Evolutionary conservation across 805 yeast genomes (phyloP).

Genomic region (Candida arabinofermentans): DNA sequence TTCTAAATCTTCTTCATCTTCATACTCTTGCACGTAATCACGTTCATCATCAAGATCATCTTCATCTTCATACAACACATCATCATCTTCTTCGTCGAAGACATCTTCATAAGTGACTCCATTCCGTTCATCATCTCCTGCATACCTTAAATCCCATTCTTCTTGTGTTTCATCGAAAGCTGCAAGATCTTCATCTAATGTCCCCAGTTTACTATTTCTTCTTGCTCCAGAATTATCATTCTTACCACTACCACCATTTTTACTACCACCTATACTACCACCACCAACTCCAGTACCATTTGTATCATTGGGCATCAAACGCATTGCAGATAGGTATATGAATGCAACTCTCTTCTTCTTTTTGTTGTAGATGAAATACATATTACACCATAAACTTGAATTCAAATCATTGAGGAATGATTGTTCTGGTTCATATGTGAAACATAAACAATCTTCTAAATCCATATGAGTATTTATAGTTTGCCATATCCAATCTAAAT

Average conservation of each 20-base stretch:
- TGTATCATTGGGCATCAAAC: constrained; percentile 31
- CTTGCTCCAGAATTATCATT: constrained; percentile 22
- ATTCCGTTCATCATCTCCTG: constrained; percentile 15
- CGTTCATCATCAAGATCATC: constrained; percentile 27
- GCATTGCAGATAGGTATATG: constrained; percentile 59
- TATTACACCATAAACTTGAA: constrained; percentile 65
- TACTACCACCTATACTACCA: neutral
- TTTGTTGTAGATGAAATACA: constrained; percentile 91
- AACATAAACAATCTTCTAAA: constrained; percentile 56
- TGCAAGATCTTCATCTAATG: constrained; percentile 28
- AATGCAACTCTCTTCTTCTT: constrained; percentile 89
- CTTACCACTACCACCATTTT: constrained; percentile 17
- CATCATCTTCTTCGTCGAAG: constrained; percentile 37
- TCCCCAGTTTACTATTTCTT: constrained; percentile 30
- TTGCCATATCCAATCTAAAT: constrained; percentile 77
- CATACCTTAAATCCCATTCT: constrained; percentile 34
- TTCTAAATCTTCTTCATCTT: constrained; percentile 11
- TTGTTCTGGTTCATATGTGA: constrained; percentile 60
- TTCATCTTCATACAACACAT: constrained; percentile 34
- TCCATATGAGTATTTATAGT: constrained; percentile 80
- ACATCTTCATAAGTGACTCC: constrained; percentile 30
- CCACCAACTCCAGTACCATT: neutral
- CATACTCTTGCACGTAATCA: too few relatives aligned
- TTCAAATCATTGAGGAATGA: constrained; percentile 62
- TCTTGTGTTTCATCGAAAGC: constrained; percentile 29